A percentile compares a stretch with the other conserved stretches of the same genome.
Evolutionary conservation across 345 rosid genomes (phyloP).

Genomic region (sweet orange (Citrus sinensis)): DNA sequence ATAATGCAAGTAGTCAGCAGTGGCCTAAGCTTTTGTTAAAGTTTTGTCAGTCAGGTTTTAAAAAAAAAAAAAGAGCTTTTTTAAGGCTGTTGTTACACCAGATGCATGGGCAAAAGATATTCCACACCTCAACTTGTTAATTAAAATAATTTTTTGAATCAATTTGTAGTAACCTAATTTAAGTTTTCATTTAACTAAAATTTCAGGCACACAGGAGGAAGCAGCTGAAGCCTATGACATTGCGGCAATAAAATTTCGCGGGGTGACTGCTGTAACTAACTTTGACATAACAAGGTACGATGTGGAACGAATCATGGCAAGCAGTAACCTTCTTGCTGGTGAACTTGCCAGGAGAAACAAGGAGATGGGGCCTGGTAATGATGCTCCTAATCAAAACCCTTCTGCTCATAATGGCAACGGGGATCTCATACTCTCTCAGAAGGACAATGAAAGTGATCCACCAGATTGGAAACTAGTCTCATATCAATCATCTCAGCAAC

Average conservation of each 20-base stretch:
- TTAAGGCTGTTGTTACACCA: slow-evolving; percentile 13
- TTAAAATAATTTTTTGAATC: not conserved
- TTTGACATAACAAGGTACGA: slow-evolving; percentile 78
- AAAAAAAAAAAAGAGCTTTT: not conserved
- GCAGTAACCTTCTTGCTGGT: slow-evolving; percentile 73
- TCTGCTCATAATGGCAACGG: slow-evolving; percentile 15
- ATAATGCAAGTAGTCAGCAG: not conserved
- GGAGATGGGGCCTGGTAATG: slow-evolving; percentile 27
- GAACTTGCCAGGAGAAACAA: slow-evolving; percentile 71
- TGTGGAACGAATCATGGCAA: slow-evolving; percentile 81
- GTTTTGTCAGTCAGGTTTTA: not conserved
- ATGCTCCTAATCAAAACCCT: slow-evolving; percentile 15
- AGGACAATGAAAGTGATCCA: slow-evolving; percentile 17
- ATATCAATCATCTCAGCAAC: slow-evolving; percentile 37
- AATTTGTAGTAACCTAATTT: not conserved
- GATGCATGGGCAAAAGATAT: not conserved
- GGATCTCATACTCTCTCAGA: slow-evolving; percentile 20
- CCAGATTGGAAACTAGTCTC: slow-evolving; percentile 40
- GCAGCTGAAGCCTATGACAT: slow-evolving; percentile 96
- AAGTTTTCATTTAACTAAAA: not conserved
- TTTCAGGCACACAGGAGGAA: slow-evolving; percentile 90
- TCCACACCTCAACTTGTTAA: not conserved
- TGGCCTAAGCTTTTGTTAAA: slow-evolving; percentile 8
- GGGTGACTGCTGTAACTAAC: slow-evolving; percentile 88
- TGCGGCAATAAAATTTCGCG: slow-evolving; percentile 93